These are phyloP conservation scores for Sporothrix phasma DNA, from an alignment of 2,329 filamentous ascomycete species.

Conservation along the genomic window DNA sequence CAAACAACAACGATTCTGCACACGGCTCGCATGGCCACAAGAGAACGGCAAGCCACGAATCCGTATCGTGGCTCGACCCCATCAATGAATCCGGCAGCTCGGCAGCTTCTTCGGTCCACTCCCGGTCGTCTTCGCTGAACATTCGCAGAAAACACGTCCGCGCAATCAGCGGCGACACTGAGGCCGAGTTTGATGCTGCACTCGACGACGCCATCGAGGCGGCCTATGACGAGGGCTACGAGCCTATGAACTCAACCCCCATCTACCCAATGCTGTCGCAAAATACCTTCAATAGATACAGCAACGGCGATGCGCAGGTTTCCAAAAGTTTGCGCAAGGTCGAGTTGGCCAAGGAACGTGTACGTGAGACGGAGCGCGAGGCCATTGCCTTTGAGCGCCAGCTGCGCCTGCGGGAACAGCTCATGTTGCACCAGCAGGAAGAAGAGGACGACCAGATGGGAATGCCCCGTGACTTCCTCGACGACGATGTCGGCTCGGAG, in stretches of 20 bases:
- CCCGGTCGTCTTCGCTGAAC: constrained; percentile 61
- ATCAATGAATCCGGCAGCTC: constrained; percentile 85
- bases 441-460: constrained; percentile 25
- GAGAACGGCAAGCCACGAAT: constrained; percentile 61
- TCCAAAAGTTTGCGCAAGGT: constrained; percentile 54
- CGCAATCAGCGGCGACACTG: constrained; percentile 59
- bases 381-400: constrained; percentile 53
- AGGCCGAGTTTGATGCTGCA: constrained; percentile 87
- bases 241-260: constrained; percentile 47
- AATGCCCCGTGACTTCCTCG: constrained; percentile 47
- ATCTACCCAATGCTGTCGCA: constrained; percentile 19
- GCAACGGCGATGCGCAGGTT: constrained; percentile 35
- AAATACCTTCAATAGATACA: constrained; percentile 24
- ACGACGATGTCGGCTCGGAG: constrained; percentile 48
- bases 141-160: constrained; percentile 61
- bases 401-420: constrained; percentile 35
- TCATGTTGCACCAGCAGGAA: constrained; percentile 35
- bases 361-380: constrained; percentile 64
- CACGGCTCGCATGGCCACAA: constrained; percentile 27
- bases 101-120: constrained; percentile 68
- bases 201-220: constrained; percentile 92
- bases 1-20: neutral
- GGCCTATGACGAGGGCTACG: constrained; percentile 85
- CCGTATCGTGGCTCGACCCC: constrained; percentile 87
- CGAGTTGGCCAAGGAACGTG: constrained; percentile 65